Conservation (phyloP, 2,329 filamentous ascomycete genomes). For the Alternaria incomplexa region DNA sequence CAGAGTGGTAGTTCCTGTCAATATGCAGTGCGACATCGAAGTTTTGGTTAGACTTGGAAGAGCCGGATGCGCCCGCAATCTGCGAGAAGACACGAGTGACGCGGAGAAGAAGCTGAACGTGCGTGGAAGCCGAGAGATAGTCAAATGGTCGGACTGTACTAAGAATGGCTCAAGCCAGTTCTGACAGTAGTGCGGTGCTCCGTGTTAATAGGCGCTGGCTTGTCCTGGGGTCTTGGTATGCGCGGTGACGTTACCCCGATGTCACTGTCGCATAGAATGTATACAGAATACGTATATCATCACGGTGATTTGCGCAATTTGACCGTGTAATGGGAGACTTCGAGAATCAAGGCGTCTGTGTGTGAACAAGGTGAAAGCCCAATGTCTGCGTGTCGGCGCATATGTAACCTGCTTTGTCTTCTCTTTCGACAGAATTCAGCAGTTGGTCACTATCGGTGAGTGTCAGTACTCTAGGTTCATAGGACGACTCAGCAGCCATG, state of each 20-base stretch:
- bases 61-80: constrained; percentile 11
- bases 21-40: constrained; percentile 18
- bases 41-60: constrained; percentile 5
- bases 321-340: neutral
- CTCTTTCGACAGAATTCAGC: neutral
- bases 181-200: neutral
- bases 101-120: neutral
- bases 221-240: neutral
- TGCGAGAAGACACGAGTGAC: constrained; percentile 5
- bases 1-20: neutral
- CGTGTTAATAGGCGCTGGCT: neutral
- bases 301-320: neutral
- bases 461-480: neutral
- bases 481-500: neutral
- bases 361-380: neutral
- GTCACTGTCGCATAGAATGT: neutral
- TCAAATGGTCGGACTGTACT: neutral
- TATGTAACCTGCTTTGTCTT: neutral
- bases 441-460: neutral
- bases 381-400: neutral
- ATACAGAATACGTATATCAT: neutral
- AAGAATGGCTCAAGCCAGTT: neutral
- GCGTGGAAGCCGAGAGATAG: neutral
- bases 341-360: neutral
- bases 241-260: neutral